Base-by-base conservation (phyloP, 2,329 filamentous ascomycete species). In the Pseudogymnoascus verrucosus region DNA sequence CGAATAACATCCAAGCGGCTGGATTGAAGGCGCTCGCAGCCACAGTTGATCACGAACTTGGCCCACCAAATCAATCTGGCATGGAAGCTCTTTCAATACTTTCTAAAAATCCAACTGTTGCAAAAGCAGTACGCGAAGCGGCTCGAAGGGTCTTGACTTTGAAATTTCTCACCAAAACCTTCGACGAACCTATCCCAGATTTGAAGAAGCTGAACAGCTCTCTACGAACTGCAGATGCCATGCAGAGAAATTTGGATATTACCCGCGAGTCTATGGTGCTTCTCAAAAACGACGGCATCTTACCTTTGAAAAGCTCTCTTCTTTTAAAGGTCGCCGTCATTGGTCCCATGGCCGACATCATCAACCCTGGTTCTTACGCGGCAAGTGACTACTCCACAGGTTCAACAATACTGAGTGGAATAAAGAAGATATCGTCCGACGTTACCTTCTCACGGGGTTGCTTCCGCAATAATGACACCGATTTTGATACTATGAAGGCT, bases 241-340 rank as follows among this genome's bases (percentile, higher is more conserved):
- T 42, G 39, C 39, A 42, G 39, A 19, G 2, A 19, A 42, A 42
- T 19, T 54, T 65, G n/a, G 68, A 67, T 36, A 67, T 69, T 5
- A 64, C 65, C 6, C 60, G 67, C 2, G 68, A 69, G 47, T 64
- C 66, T 6, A 67, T 69, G 31, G 68, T 70, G 7, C 62, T 70
- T 4, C 64, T 69, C 2, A 60, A 69, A 57, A 69, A 70, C 26
- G 66, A 69, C 16, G 68, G 65, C 4, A 59, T 64, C 2, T 61
- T 69, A 10, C 68, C 39, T 19, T 42, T 42, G 39, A 42, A 19
- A 8, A 42, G 8, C 39, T 42, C 39, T 19, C 39, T 42, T 64
- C 14, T 28, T 28, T 19, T 16, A 57, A 69, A 67, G 39, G 36
- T 69, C 19, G 68, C 68, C 19, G 62, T 69, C 16, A 31, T 69